phyloP scores from a whole-genome alignment of 176 grass and related monocot genomes.

The Phragmites australis region DNA sequence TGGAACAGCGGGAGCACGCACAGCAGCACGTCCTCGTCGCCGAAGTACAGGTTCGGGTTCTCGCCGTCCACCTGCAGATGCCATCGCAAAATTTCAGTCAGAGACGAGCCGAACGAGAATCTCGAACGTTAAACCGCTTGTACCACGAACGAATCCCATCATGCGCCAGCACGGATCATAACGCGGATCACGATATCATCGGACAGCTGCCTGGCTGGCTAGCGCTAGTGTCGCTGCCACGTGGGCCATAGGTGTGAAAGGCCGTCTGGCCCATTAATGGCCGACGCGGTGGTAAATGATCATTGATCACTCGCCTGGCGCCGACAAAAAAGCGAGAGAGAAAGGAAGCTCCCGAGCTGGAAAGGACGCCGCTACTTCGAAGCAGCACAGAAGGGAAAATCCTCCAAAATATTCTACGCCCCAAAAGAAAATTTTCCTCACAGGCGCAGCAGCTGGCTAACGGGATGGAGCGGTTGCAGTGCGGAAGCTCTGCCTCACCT shows the following conservation, averaged over 20 bases:
- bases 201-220: not conserved
- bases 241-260: not conserved
- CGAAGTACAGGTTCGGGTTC: constrained; percentile 81
- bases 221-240: constrained; percentile 6
- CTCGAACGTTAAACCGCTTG: not conserved
- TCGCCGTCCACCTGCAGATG: constrained; percentile 55
- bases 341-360: not conserved
- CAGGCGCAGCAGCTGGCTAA: not conserved
- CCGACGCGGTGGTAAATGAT: constrained; percentile 14
- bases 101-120: not conserved
- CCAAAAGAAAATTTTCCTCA: not conserved
- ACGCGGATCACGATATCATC: not conserved
- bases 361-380: constrained; percentile 1
- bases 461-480: not conserved
- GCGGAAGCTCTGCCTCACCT: constrained; percentile 43
- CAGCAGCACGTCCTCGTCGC: constrained; percentile 61
- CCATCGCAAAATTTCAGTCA: not conserved
- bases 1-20: constrained; percentile 96
- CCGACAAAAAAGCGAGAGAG: constrained; percentile 25
- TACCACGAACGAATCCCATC: not conserved
- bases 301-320: constrained; percentile 40
- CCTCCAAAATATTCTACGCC: not conserved
- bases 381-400: not conserved
- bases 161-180: constrained; percentile 42
- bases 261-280: not conserved